Evolutionary conservation across 805 yeast species (phyloP).

Genomic region (Hermanozyma aechmeae): DNA sequence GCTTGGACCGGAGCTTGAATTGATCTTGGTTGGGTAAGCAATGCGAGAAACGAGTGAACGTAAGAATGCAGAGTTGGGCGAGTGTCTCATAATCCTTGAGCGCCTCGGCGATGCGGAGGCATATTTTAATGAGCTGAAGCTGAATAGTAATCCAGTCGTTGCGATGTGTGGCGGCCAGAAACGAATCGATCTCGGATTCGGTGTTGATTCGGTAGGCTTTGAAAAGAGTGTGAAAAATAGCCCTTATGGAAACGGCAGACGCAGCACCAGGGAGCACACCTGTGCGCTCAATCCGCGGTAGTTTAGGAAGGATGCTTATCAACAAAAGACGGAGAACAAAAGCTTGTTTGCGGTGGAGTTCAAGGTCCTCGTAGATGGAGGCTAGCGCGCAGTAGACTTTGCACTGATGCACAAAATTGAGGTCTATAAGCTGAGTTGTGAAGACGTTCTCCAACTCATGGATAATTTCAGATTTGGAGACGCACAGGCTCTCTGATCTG

Average conservation of each 20-base stretch:
- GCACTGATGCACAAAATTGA: constrained; percentile 41
- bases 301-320: constrained; percentile 37
- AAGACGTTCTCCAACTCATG: constrained; percentile 26
- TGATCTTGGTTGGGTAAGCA: constrained; percentile 55
- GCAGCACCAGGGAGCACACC: constrained; percentile 1
- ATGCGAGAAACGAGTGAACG: constrained; percentile 48
- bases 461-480: constrained; percentile 28
- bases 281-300: constrained; percentile 8
- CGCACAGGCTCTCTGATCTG: constrained; percentile 5
- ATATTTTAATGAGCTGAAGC: constrained; percentile 42
- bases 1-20: constrained; percentile 24
- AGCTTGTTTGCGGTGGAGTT: constrained; percentile 57
- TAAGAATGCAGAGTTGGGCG: constrained; percentile 39
- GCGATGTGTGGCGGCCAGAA: constrained; percentile 13
- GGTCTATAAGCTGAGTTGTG: constrained; percentile 23
- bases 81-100: constrained; percentile 32
- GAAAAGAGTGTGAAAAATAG: constrained; percentile 41
- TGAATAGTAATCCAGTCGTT: constrained; percentile 49
- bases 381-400: constrained; percentile 61
- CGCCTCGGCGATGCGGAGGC: constrained; percentile 45
- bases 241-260: constrained; percentile 15
- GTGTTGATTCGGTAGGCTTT: constrained; percentile 44
- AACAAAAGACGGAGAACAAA: constrained; percentile 62
- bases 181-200: constrained; percentile 18
- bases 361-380: constrained; percentile 50